Conservation (phyloP, 495 filamentous ascomycete genomes). For the Penicillium daleae region DNA sequence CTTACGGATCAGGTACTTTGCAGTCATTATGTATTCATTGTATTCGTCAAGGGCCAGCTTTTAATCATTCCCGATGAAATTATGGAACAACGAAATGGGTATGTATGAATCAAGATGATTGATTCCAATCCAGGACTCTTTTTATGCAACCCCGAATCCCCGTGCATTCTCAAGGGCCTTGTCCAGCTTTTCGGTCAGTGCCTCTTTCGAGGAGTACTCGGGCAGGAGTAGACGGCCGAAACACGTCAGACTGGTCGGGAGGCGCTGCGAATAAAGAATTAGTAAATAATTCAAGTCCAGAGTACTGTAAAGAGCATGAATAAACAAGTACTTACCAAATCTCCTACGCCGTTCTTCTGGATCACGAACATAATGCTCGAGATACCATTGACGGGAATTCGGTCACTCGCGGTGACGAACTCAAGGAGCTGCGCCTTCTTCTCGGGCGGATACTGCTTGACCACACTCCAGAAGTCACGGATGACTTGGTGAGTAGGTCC, state of each 20-base stretch:
- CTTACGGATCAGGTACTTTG: neutral
- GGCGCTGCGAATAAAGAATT: conserved; percentile 42
- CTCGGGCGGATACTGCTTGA: conserved; percentile 64
- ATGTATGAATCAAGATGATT: conserved; percentile 21
- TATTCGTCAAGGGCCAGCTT: neutral
- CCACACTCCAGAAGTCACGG: conserved; percentile 80
- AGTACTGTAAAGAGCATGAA: neutral
- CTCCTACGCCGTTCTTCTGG: conserved; percentile 74
- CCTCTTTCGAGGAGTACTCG: conserved; percentile 71
- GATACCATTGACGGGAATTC: conserved; percentile 83
- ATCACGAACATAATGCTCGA: conserved; percentile 80
- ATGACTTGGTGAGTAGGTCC: conserved; percentile 67
- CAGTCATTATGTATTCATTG: neutral
- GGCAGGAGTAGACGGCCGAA: conserved; percentile 86
- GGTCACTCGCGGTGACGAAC: conserved; percentile 92
- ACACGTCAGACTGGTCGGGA: conserved; percentile 87
- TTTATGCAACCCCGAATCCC: conserved; percentile 80
- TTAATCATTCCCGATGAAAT: conserved; percentile 4
- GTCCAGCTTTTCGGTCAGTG: conserved; percentile 71
- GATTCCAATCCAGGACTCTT: neutral
- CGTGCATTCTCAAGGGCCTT: conserved; percentile 87
- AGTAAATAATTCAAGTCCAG: conserved; percentile 12
- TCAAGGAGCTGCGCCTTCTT: conserved; percentile 77
- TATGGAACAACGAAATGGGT: conserved; percentile 21
- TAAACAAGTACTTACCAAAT: conserved; percentile 42